Evolutionary conservation across 352 stramenopile genomes (phyloP), one percentile per base, ranked within the genome.

Genomic region (Phytopythium ostracodes): DNA sequence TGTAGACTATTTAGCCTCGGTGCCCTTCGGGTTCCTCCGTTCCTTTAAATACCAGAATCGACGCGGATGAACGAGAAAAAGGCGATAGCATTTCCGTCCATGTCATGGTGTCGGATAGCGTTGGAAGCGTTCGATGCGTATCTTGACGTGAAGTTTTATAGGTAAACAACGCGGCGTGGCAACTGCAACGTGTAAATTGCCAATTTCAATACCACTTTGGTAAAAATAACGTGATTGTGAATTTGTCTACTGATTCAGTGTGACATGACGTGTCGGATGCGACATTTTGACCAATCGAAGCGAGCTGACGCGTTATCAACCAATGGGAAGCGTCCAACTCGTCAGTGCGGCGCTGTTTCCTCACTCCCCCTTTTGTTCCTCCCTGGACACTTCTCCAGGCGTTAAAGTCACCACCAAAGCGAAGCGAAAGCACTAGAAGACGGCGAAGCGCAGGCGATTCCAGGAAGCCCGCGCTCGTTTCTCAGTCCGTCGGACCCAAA

Each of bases 311-410:
- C 10, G 42, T 60, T 71, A 65, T 68, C 27, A 33, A 18, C 75
- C 72, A 84, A 78, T 81, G 46, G 36, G 0, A 59, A 38, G 3
- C n/a, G 40, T 67, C 62, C 60, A 69, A 59, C 43, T 62, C 65
- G 49, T n/a, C 25, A 55, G 42, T 8, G 31, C 31, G 31, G 55
- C 54, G 22, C 17, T 17, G 25, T 55, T 55, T 55, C 31, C 53
- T 17, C 67, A 33, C 4, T 33, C 29, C 62, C 54, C 62, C 61
- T 40, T 22, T 18, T 55, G 24, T n/a, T n/a, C 15, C 33, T 33
- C 29, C n/a, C 33, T 2, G 10, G 33, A 5, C 33, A 38, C 7
- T 38, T 38, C 33, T 14, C 33, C 6, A 11, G 10, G 33, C 33
- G 33, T 38, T 15, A 38, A 38, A 47, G n/a, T 47, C n/a, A 1